Evolutionary conservation across 768 basidiomycete species (phyloP), one percentile per base, ranked within the genome.

Genomic region (Lactifluus rugatus): DNA sequence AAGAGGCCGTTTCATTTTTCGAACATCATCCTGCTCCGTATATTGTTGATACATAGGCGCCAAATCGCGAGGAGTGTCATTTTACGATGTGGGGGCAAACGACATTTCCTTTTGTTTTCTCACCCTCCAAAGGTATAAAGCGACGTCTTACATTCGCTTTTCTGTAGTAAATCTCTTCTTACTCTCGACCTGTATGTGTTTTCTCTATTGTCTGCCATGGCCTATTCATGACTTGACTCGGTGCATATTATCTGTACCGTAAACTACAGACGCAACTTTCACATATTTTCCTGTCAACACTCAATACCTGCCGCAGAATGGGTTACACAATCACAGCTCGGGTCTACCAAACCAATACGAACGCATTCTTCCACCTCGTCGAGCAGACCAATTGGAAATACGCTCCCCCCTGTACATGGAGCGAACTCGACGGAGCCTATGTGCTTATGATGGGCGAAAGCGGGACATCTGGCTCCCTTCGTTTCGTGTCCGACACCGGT

Each of bases 381-480:
- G 73, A 75, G 63, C 58, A 69, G 63, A 68, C 71, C 4, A 63
- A 69, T 49, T 72, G 69, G 70, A 57, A 72, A 39, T 72, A 64
- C 55, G 72, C 66, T 50, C 70, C 3, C 31, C 5, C 5, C 5
- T 3, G 34, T 11, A 70, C 58, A 14, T 74, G 74, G 72, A 55
- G 52, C 32, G 49, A 37, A 37, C 5, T 10, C 5, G 41, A 67
- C 47, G 69, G 62, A 1, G 28, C 21, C 11, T 58, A 52, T 51
- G 66, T 64, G 19, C 70, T 77, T 58, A 68, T 41, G 48, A 74
- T 74, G 68, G 66, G 63, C 41, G 70, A 67, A 7, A 76, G 74
- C 57, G 75, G 73, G 42, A 75, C 73, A 0, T 75, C 73, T 16
- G 73, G 76, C 8, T 65, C 66, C 5, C 51, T 76, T 17, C 72